These are phyloP conservation scores for Cladosporium sphaerospermum DNA, from an alignment of 2,329 filamentous ascomycete species.

Conservation along the genomic window DNA sequence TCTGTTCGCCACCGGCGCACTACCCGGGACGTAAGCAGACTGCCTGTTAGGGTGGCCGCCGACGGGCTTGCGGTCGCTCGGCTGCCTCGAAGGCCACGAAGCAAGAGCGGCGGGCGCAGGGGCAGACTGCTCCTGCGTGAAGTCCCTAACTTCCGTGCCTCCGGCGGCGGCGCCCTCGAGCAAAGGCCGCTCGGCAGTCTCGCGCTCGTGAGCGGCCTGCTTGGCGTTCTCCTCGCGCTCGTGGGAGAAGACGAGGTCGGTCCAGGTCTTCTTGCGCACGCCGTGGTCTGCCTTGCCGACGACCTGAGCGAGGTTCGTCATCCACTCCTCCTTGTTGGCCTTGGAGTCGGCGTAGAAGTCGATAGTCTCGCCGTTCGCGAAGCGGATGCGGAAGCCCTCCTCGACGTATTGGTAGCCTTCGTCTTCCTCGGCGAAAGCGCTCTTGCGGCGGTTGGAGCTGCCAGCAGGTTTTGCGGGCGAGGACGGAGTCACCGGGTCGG, in stretches of 20 bases:
- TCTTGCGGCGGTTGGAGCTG: constrained; percentile 61
- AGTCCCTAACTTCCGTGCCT: constrained; percentile 22
- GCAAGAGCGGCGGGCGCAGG: neutral
- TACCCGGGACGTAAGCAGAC: constrained; percentile 21
- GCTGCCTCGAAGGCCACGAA: constrained; percentile 12
- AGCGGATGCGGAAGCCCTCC: constrained; percentile 96
- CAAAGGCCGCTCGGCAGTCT: constrained; percentile 5
- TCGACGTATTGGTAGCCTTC: constrained; percentile 99
- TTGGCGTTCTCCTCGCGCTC: constrained; percentile 24
- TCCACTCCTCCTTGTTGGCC: constrained; percentile 87
- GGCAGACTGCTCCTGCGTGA: constrained; percentile 22
- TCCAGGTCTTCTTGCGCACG: constrained; percentile 50
- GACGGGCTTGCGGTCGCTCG: constrained; percentile 19
- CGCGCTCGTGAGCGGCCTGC: constrained; percentile 2
- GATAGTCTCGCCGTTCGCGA: constrained; percentile 96
- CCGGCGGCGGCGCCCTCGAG: constrained; percentile 3
- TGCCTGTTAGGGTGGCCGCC: constrained; percentile 3
- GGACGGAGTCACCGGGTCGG: constrained; percentile 63
- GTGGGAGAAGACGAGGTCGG: constrained; percentile 51
- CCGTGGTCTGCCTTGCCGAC: constrained; percentile 51
- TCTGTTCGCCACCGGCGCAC: constrained; percentile 22
- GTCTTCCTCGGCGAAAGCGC: constrained; percentile 94
- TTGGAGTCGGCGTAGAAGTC: constrained; percentile 94
- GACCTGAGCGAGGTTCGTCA: constrained; percentile 73
- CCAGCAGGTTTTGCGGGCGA: constrained; percentile 56